Evolutionary conservation across 2,329 filamentous ascomycete species (phyloP), one percentile per base, ranked within the genome.

Genomic region (Phaeosphaeria sp.): DNA sequence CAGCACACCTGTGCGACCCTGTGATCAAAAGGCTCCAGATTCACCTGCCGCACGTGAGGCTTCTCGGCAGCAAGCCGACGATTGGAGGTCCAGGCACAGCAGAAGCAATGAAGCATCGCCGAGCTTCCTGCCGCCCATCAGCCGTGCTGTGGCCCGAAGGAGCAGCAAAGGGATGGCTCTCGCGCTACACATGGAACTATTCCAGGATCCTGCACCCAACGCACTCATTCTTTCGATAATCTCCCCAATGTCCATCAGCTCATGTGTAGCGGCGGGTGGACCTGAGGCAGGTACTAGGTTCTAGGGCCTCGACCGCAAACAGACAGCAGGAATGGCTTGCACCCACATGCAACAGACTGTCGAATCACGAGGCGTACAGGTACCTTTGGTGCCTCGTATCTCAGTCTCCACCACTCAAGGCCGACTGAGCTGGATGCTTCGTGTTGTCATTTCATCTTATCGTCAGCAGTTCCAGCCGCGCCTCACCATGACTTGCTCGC

Each of bases 21-120:
- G 56, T 62, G 51, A 53, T 43, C 53, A 54, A 18, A 21, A 52
- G 42, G n/a, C 55, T 53, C 53, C 33, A 39, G 46, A 45, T 52
- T 13, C 9, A 20, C 48, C 33, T 27, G 59, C 64, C 48, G 62
- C 60, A 64, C 64, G 58, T 56, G 53, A 60, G 55, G 45, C 49
- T 49, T 51, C 53, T 52, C 63, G 63, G 63, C 25, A 59, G 47
- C 53, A 44, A 55, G 58, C 62, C 64, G 62, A 66, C 30, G 56
- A 53, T 49, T 40, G 25, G 47, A 52, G 24, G 53, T 36, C 30
- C 30, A 36, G 30, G 30, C 59, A 61, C 49, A 60, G 53, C 45
- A 60, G 49, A 55, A 40, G 36, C 43, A 60, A 59, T 53, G 51
- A 55, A 40, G 36, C 43, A 60, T 47, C 60, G 51, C 61, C 48